Base-by-base conservation (phyloP, 176 grass and related monocot genomes). In the Paspalum notatum region DNA sequence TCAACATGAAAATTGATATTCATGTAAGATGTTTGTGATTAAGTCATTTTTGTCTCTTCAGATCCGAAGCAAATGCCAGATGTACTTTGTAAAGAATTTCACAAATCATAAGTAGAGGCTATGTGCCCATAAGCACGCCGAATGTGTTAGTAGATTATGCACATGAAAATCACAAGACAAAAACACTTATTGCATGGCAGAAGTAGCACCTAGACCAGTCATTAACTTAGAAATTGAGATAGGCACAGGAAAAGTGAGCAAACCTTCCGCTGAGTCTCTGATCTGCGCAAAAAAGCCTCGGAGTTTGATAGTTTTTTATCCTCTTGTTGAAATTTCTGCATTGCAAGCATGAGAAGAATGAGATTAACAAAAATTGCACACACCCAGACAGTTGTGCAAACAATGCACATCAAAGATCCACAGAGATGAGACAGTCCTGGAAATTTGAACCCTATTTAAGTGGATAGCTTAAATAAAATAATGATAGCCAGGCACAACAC, bases 261-360 rank as follows among this genome's bases (percentile, higher is more conserved):
- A 45, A 99, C 96, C 92, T 91, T 95, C 75, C 82, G 74, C 68
- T 95, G 84, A 52, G 89, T 89, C 75, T 99, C 90, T 84, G 88
- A 93, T 87, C 96, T 95, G 62, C 96, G 96, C 76, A 99, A 83
- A 81, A 79, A 95, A 67, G 96, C 92, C 66, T 99, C 90, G 4
- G 96, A 86, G 76, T 68, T 87, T 42, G 96, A 89, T 27, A 99
- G 61, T 42, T 90, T 83, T 79, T 88, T 85, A 72, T 99, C 49
- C 76, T 99, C 96, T 84, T 99, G 88, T 80, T 91, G 89, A 89
- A 99, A 99, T 99, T 95, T 99, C 96, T 99, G 90, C 58, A 85
- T 88, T 42, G 26, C 20, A 68, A 72, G 61, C 27, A 84, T 44
- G 27, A 41, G 42, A 22, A 79, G 32, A 70, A 48, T 71, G 10